Percentiles rank a stretch among this genome's conserved stretches.
phyloP scores from a whole-genome alignment of 2,329 filamentous ascomycete species.

The Phyllosticta paracitricarpa region DNA sequence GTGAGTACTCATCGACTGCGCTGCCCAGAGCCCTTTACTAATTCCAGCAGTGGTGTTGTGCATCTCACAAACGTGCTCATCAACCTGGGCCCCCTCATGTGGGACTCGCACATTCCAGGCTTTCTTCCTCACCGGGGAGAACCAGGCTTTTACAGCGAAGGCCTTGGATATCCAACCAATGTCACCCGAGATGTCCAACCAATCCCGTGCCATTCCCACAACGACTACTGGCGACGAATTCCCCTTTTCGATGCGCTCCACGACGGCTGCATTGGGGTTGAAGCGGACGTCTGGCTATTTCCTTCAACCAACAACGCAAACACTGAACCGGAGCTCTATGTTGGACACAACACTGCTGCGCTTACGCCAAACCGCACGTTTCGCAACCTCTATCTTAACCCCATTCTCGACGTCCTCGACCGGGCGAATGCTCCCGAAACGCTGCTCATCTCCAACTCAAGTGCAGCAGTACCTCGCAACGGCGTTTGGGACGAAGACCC shows the following conservation, averaged over 20 bases:
- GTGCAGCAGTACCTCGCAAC: slow-evolving; percentile 20
- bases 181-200: slow-evolving; percentile 41
- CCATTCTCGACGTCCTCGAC: slow-evolving; percentile 40
- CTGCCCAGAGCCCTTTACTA: background rate
- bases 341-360: slow-evolving; percentile 42
- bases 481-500: slow-evolving; percentile 44
- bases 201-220: slow-evolving; percentile 46
- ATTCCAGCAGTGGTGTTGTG: slow-evolving; percentile 27
- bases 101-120: slow-evolving; percentile 24
- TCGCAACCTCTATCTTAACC: slow-evolving; percentile 43
- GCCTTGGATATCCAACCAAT: slow-evolving; percentile 33
- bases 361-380: slow-evolving; percentile 40
- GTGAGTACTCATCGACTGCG: slow-evolving; percentile 16
- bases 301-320: slow-evolving; percentile 13
- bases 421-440: slow-evolving; percentile 34
- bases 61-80: slow-evolving; percentile 32
- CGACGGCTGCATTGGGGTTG: slow-evolving; percentile 45
- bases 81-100: slow-evolving; percentile 26
- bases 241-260: slow-evolving; percentile 46
- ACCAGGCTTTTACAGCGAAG: slow-evolving; percentile 25
- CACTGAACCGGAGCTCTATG: slow-evolving; percentile 40
- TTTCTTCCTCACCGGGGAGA: slow-evolving; percentile 34
- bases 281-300: slow-evolving; percentile 49
- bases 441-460: slow-evolving; percentile 8
- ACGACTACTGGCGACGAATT: slow-evolving; percentile 48